phyloP scores from a whole-genome alignment of 352 stramenopile species.

The Thalassiosira ordinaria region DNA sequence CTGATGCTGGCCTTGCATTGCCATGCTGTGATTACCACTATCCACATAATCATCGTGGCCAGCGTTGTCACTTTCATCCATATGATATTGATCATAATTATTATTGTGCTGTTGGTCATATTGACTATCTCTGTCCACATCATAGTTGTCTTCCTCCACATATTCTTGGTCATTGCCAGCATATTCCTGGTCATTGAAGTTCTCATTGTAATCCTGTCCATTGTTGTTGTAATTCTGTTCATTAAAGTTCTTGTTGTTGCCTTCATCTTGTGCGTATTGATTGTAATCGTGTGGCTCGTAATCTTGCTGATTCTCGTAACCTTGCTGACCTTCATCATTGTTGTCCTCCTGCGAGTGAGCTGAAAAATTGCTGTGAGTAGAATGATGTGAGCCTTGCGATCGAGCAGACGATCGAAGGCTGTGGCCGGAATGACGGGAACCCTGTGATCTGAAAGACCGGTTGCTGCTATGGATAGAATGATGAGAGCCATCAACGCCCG shows the following conservation, averaged over 20 bases:
- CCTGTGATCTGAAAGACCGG: neutral
- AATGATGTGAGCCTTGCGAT: slow-evolving; percentile 13
- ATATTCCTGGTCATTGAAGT: slow-evolving; percentile 2
- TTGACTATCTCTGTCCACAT: slow-evolving; percentile 4
- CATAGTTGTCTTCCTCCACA: slow-evolving; percentile 18
- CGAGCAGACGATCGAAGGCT: slow-evolving; percentile 3
- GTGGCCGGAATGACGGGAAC: neutral
- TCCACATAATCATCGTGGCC: slow-evolving; percentile 6
- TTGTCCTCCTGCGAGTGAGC: neutral
- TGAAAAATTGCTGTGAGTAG: slow-evolving; percentile 17
- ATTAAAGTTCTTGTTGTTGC: neutral
- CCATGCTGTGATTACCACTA: neutral
- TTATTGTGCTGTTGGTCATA: slow-evolving; percentile 6
- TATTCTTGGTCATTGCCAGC: neutral
- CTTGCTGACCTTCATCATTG: no score
- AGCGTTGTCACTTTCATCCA: neutral
- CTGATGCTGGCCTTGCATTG: neutral
- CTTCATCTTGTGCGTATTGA: slow-evolving; percentile 9
- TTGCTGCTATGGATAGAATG: neutral
- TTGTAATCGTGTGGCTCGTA: neutral
- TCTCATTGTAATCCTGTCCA: slow-evolving; percentile 17
- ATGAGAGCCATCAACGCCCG: neutral
- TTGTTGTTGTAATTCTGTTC: neutral
- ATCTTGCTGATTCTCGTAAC: neutral
- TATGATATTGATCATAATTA: slow-evolving; percentile 26